Conservation (phyloP, 2,329 filamentous ascomycete genomes). For the Pestalotiopsis sp. region DNA sequence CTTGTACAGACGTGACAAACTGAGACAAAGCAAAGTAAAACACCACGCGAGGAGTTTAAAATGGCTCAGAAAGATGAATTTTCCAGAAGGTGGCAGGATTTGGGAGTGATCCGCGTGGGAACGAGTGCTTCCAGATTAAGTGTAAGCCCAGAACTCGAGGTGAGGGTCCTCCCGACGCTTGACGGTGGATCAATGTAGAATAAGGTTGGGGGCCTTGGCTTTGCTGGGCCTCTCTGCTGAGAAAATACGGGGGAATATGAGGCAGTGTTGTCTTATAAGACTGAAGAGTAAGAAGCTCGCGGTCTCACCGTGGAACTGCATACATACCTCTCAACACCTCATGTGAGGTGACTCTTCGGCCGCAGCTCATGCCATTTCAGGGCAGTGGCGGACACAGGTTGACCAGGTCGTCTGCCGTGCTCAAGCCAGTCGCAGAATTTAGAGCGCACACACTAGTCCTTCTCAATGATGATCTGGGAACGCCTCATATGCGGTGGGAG, state of each 20-base stretch:
- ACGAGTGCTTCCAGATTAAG: neutral
- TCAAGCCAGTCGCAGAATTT: neutral
- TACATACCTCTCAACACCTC: neutral
- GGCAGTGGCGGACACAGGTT: neutral
- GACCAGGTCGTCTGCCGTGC: neutral
- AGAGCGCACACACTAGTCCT: neutral
- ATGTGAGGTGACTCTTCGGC: neutral
- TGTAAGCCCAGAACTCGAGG: neutral
- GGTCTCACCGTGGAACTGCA: neutral
- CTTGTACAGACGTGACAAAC: neutral
- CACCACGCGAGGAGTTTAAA: neutral
- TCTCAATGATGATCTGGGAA: neutral
- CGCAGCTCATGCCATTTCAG: neutral
- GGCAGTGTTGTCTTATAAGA: neutral
- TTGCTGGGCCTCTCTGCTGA: neutral
- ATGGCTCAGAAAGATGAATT: neutral
- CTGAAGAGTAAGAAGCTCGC: neutral
- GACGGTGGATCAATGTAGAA: neutral
- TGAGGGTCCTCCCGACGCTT: neutral
- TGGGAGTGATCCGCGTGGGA: neutral
- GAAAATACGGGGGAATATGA: neutral
- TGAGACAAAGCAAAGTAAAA: neutral
- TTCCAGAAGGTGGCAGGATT: neutral
- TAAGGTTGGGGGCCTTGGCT: slow-evolving; percentile 7
- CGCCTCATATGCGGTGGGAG: neutral